Evolutionary conservation across 1,284 basidiomycete species (phyloP), one percentile per base, ranked within the genome.

Genomic region (Ustilago xerochloae): DNA sequence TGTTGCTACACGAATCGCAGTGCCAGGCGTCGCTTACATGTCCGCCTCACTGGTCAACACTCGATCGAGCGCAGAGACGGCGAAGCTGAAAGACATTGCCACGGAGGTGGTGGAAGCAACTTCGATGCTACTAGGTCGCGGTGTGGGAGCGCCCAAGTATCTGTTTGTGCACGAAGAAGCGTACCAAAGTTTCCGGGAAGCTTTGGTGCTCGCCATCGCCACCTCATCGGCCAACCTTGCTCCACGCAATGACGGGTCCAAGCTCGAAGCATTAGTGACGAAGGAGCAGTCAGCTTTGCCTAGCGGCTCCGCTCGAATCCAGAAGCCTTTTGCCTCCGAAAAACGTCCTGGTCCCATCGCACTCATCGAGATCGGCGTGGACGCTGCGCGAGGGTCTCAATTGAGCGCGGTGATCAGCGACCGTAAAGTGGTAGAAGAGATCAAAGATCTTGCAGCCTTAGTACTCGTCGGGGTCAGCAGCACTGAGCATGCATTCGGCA

Each of bases 381-480:
- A 62, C 16, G 52, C 60, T 10, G 32, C 30, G 6, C 46, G 60
- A 1, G 52, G 46, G 6, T 29, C 36, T 32, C 43, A 53, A 45
- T 28, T 50, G 15, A 62, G 60, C 52, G 46, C 60, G 3, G 12
- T 55, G 29, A 49, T 62, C 47, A 55, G 52, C 32, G 52, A 55
- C n/a, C 51, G 47, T 32, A 45, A 50, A 47, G 52, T 26, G 2
- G 46, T 50, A 1, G 35, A 20, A 8, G 20, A n/a, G 51, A 43
- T 62, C 52, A 54, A 55, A 39, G 47, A 62, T 9, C 36, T 57
- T 4, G 53, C 54, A 20, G 32, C 33, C n/a, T 22, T 63, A 2
- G 49, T 63, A 10, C 54, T 63, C 16, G 49, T 63, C 0, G 53
- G 53, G 4, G 61, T 63, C 9, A 63, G 50, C 48, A 57, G 61